phyloP scores from a whole-genome alignment of 495 filamentous ascomycete genomes.

The Neurospora sp. region DNA sequence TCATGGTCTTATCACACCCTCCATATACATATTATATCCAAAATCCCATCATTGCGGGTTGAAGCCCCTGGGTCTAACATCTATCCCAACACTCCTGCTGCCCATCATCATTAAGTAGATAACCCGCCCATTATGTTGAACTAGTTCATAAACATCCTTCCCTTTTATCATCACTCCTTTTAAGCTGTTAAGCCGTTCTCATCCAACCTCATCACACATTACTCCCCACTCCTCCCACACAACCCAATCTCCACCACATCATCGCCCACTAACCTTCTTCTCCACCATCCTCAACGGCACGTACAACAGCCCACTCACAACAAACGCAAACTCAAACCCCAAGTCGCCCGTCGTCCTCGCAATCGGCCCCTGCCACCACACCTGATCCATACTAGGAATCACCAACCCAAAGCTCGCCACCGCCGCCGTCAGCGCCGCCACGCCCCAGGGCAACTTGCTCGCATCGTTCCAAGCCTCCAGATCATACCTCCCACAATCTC shows the following conservation, averaged over 20 bases:
- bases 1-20: neutral
- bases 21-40: neutral
- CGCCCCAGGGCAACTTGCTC: conserved; percentile 34
- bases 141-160: neutral
- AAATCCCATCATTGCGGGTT: neutral
- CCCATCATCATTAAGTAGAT: neutral
- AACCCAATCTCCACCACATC: neutral
- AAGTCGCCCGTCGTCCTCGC: conserved; percentile 46
- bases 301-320: conserved; percentile 38
- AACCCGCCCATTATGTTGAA: neutral
- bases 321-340: conserved; percentile 48
- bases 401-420: conserved; percentile 36
- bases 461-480: conserved; percentile 39
- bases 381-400: conserved; percentile 45
- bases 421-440: conserved; percentile 33
- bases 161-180: neutral
- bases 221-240: neutral
- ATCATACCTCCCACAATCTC: conserved; percentile 29
- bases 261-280: conserved; percentile 20
- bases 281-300: conserved; percentile 32
- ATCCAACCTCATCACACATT: neutral
- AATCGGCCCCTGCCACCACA: conserved; percentile 46
- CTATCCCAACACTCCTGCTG: neutral
- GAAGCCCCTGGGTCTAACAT: neutral
- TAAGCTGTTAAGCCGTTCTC: neutral